These are phyloP conservation scores for Cichorium intybus DNA, from an alignment of 140 eudicot species.

Conservation along the genomic window DNA sequence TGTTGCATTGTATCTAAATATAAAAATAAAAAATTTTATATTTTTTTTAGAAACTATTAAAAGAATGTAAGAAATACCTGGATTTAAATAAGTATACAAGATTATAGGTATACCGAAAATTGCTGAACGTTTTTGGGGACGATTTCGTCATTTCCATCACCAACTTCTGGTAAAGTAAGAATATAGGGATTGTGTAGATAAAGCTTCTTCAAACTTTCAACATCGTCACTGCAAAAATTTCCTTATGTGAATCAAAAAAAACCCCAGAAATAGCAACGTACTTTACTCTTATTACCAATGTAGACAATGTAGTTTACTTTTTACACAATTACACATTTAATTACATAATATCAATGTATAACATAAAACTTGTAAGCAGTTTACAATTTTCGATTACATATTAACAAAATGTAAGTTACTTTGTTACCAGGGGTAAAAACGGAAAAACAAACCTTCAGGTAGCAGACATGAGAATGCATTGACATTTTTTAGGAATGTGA, in stretches of 20 bases:
- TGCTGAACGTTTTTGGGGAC: conserved; percentile 91
- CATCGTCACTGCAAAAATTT: conserved; percentile 63
- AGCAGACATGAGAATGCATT: conserved; percentile 98
- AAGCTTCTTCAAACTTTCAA: conserved; percentile 83
- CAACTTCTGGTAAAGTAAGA: conserved; percentile 76
- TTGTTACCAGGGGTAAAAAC: background rate
- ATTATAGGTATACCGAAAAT: conserved; percentile 47
- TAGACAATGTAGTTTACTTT: too few species aligned
- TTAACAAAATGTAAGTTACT: background rate
- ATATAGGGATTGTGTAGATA: conserved; percentile 87
- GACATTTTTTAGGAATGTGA: conserved; percentile 84
- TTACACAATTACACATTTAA: too few species aligned
- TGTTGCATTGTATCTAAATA: conserved; percentile 72
- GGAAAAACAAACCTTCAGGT: conserved; percentile 65
- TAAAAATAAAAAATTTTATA: too few species aligned
- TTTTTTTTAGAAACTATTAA: background rate
- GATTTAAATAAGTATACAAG: background rate
- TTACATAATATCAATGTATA: too few species aligned
- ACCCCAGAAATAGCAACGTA: too few species aligned
- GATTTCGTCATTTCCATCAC: conserved; percentile 74
- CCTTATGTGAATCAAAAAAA: background rate
- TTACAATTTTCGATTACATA: too few species aligned
- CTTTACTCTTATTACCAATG: too few species aligned
- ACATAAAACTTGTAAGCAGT: too few species aligned
- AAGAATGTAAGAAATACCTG: background rate